A percentile compares a stretch with the other conserved stretches of the same genome.
Conservation (phyloP, 345 rosid genomes). For the Populus ilicifolia region DNA sequence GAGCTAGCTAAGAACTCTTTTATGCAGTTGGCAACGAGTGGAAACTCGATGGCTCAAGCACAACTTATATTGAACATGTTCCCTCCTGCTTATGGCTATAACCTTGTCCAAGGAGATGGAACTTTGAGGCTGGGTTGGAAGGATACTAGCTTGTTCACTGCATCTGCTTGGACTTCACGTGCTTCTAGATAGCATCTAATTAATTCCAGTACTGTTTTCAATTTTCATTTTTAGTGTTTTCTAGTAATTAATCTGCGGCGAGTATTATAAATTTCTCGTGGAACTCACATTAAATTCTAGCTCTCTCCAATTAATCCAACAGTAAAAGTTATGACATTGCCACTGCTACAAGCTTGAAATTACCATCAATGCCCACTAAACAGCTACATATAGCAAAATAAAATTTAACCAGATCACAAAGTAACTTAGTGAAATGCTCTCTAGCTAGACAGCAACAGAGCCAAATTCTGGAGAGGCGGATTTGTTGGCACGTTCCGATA, state of each 20-base stretch:
- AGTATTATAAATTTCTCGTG: background rate
- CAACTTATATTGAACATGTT: conserved; percentile 63
- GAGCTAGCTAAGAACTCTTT: conserved; percentile 35
- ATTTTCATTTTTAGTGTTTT: too few species aligned
- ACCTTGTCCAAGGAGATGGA: conserved; percentile 59
- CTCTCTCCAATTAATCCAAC: background rate
- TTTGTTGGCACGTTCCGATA: too few species aligned
- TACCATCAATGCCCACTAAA: too few species aligned
- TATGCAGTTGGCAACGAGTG: conserved; percentile 51
- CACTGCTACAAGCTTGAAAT: too few species aligned
- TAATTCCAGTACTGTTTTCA: background rate
- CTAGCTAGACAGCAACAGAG: too few species aligned
- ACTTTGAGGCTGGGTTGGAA: conserved; percentile 67
- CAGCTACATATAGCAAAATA: too few species aligned
- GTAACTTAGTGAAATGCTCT: too few species aligned
- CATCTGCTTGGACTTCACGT: conserved; percentile 61
- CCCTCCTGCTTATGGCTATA: conserved; percentile 56
- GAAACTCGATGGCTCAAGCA: conserved; percentile 66
- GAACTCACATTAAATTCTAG: background rate
- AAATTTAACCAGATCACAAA: too few species aligned
- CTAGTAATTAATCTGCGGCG: background rate
- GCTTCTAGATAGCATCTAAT: conserved; percentile 22
- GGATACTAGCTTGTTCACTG: conserved; percentile 56
- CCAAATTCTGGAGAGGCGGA: too few species aligned
- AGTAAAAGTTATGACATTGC: too few species aligned